Percentiles rank a stretch among this genome's conserved stretches.
Evolutionary conservation across 1,139 yeast genomes (phyloP).

Genomic region (Yamadazyma songkhlaensis): DNA sequence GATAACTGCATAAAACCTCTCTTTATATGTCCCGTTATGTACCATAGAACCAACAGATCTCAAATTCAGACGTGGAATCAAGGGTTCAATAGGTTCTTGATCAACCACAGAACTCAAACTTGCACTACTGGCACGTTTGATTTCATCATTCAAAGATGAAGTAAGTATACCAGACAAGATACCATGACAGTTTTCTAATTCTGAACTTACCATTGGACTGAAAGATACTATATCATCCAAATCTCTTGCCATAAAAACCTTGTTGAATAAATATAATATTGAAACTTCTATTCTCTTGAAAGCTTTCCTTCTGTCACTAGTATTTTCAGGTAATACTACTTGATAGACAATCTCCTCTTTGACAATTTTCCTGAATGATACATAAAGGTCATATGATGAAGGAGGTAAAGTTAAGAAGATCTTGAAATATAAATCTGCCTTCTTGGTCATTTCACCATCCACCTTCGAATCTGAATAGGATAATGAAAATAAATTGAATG

Average conservation of each 20-base stretch:
- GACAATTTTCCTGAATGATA: background rate
- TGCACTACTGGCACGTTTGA: background rate
- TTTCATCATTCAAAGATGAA: background rate
- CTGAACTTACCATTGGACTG: conserved; percentile 16
- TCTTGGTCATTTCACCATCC: conserved; percentile 11
- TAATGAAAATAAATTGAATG: conserved; percentile 26
- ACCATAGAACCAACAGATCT: conserved; percentile 26
- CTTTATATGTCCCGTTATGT: conserved; percentile 32
- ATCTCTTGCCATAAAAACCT: conserved; percentile 19
- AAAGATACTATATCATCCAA: conserved; percentile 22
- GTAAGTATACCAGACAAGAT: background rate
- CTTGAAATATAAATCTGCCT: conserved; percentile 28
- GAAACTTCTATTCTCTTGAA: conserved; percentile 34
- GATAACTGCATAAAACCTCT: conserved; percentile 19
- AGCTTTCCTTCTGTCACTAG: background rate
- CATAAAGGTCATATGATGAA: background rate
- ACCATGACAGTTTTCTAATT: conserved; percentile 12
- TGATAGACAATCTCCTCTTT: background rate
- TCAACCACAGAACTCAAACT: background rate
- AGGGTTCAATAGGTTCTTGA: background rate
- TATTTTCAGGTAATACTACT: conserved; percentile 4
- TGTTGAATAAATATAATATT: conserved; percentile 28
- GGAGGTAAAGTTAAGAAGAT: conserved; percentile 12
- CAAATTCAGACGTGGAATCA: conserved; percentile 10
- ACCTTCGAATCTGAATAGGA: conserved; percentile 14